Evolutionary conservation across 2,329 filamentous ascomycete genomes (phyloP).

Genomic region (Aspergillus jensenii): DNA sequence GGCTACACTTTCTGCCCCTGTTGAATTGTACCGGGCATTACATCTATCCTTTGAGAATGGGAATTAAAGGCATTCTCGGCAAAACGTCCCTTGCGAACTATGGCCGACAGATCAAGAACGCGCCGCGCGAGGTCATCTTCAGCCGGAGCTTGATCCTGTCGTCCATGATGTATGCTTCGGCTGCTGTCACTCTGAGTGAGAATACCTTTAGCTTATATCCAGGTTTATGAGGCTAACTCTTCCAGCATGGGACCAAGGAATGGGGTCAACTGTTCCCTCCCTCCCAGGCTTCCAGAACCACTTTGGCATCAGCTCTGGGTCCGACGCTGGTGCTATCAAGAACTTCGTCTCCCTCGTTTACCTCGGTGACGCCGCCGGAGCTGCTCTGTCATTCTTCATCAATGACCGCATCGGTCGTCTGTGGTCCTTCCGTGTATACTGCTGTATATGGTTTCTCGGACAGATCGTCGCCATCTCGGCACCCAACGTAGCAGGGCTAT

Average conservation of each 20-base stretch:
- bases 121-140: neutral
- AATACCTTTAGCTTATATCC: neutral
- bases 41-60: neutral
- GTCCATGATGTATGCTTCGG: neutral
- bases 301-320: neutral
- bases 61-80: neutral
- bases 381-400: neutral
- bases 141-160: neutral
- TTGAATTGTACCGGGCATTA: neutral
- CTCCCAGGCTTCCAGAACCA: neutral
- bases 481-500: conserved; percentile 27
- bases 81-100: neutral
- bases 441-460: conserved; percentile 18
- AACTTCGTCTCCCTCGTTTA: conserved; percentile 1
- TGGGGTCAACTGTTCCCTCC: neutral
- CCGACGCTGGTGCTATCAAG: neutral
- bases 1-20: neutral
- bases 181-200: neutral
- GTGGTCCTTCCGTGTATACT: neutral
- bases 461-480: conserved; percentile 35
- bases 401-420: neutral
- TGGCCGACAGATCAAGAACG: neutral
- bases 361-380: neutral
- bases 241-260: conserved; percentile 2
- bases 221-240: neutral